Conservation (phyloP, 208 protist species). For the Angomonas deanei region DNA sequence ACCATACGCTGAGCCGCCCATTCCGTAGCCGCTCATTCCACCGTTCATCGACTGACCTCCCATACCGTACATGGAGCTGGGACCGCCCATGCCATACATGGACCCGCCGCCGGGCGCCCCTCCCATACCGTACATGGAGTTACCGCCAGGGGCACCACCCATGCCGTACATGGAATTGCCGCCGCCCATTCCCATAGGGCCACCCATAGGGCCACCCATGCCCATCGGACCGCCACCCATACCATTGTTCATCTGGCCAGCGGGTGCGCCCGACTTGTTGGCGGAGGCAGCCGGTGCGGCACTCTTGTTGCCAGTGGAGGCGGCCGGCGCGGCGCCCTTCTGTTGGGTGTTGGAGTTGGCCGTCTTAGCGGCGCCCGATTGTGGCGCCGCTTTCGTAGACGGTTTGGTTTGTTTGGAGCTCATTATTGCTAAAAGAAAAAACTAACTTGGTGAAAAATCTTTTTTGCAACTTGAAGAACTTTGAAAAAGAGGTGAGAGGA, state of each 20-base stretch:
- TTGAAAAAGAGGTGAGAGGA: too few relatives aligned
- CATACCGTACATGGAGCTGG: conserved; percentile 17
- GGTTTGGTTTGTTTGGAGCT: background rate
- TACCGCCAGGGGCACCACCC: background rate
- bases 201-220: conserved; percentile 11
- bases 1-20: conserved; percentile 6
- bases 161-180: conserved; percentile 21
- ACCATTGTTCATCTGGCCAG: background rate
- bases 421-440: too few relatives aligned
- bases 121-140: conserved; percentile 38
- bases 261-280: background rate
- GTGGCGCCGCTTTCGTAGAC: background rate
- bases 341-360: background rate
- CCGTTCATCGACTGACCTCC: conserved; percentile 4
- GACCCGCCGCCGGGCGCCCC: conserved; percentile 11
- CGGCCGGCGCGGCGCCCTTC: background rate
- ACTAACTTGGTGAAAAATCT: too few relatives aligned
- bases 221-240: conserved; percentile 1
- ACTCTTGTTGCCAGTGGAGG: background rate
- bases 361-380: background rate
- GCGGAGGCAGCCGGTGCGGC: conserved; percentile 24
- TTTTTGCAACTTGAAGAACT: too few relatives aligned
- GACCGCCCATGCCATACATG: conserved; percentile 22
- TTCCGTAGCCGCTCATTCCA: conserved; percentile 12
- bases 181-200: conserved; percentile 13